These are phyloP conservation scores for Plantago elongata DNA, from an alignment of 257 asterid genomes.

Conservation along the genomic window DNA sequence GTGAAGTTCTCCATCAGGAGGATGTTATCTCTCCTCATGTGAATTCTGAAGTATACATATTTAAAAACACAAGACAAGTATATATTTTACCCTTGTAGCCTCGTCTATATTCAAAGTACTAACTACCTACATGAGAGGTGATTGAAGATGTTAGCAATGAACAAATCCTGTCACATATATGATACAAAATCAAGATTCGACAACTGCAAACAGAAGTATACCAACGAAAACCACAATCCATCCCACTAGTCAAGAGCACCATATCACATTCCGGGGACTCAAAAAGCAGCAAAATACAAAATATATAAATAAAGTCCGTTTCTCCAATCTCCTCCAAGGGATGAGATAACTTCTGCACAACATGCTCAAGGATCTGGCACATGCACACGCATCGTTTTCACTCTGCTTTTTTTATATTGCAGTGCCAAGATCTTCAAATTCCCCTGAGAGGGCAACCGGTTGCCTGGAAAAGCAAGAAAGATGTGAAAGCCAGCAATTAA, in stretches of 20 bases:
- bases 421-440: slow-evolving; percentile 10
- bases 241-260: neutral
- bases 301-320: slow-evolving; percentile 9
- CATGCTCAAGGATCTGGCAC: slow-evolving; percentile 9
- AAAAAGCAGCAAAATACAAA: slow-evolving; percentile 4
- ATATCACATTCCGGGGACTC: neutral
- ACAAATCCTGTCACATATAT: slow-evolving; percentile 3
- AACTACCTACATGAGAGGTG: neutral
- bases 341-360: slow-evolving; percentile 5
- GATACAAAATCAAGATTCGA: neutral
- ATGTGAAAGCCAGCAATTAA: slow-evolving; percentile 47
- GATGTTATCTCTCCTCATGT: no score
- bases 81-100: no score
- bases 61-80: no score
- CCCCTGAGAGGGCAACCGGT: slow-evolving; percentile 12
- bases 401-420: slow-evolving; percentile 8
- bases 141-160: slow-evolving; percentile 16
- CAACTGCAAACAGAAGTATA: slow-evolving; percentile 6
- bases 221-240: slow-evolving; percentile 1
- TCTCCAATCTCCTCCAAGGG: slow-evolving; percentile 19
- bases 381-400: slow-evolving; percentile 16
- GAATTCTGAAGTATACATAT: no score
- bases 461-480: slow-evolving; percentile 36
- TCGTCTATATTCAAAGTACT: no score
- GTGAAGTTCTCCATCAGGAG: no score